phyloP scores from a whole-genome alignment of 2,329 filamentous ascomycete species.

The Neonectria coccinea region DNA sequence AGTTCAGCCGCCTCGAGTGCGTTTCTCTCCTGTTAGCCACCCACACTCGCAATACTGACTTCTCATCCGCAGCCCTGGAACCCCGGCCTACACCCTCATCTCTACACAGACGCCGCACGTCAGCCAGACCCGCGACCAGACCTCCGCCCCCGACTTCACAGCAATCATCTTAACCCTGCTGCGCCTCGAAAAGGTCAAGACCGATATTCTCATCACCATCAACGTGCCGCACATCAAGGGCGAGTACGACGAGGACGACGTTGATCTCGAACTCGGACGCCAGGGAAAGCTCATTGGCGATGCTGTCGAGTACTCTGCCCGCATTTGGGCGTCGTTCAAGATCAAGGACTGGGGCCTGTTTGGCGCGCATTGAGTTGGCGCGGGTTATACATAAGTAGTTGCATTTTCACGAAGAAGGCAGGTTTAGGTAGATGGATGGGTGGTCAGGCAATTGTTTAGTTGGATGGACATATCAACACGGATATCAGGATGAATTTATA shows the following conservation, averaged over 20 bases:
- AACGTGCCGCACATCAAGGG: slow-evolving; percentile 88
- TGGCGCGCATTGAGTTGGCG: slow-evolving; percentile 44
- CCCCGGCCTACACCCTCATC: slow-evolving; percentile 76
- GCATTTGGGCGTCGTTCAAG: slow-evolving; percentile 78
- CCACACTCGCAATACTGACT: slow-evolving; percentile 12
- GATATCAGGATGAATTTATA: slow-evolving; percentile 20
- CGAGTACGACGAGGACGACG: slow-evolving; percentile 78
- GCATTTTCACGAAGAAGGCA: not conserved
- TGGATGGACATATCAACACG: slow-evolving; percentile 3
- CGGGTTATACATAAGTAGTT: not conserved
- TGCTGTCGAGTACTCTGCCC: slow-evolving; percentile 73
- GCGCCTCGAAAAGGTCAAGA: slow-evolving; percentile 77
- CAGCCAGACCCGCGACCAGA: slow-evolving; percentile 49
- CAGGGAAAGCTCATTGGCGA: slow-evolving; percentile 76
- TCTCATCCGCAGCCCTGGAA: slow-evolving; percentile 52
- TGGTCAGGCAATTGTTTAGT: not conserved
- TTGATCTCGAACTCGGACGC: slow-evolving; percentile 74
- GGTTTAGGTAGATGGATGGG: not conserved
- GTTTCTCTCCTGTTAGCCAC: slow-evolving; percentile 33
- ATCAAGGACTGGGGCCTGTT: slow-evolving; percentile 87
- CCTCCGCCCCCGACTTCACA: slow-evolving; percentile 71
- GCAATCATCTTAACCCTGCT: slow-evolving; percentile 83
- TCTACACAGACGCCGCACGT: slow-evolving; percentile 68
- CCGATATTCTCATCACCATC: slow-evolving; percentile 86
- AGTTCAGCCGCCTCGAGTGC: slow-evolving; percentile 67